Base-by-base conservation (phyloP, 2,329 filamentous ascomycete genomes). In the Elsinoe arachidis region DNA sequence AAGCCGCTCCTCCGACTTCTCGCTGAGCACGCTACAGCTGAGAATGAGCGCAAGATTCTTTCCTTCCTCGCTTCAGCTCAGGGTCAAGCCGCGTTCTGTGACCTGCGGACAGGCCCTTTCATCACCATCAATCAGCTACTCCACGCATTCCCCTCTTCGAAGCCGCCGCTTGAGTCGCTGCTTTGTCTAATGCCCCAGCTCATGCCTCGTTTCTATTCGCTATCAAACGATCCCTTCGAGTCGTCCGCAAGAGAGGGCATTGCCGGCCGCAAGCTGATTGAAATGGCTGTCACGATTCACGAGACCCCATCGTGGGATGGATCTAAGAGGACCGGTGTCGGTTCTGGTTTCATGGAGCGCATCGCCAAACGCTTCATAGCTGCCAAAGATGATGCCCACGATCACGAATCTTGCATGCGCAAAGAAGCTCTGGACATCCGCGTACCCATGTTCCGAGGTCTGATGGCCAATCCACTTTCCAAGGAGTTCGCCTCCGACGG, bases 201-300 rank as follows among this genome's bases (percentile, higher is more conserved):
- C 54, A 97, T 97, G 92, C 93, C 93, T 2, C 88, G 93, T 60
- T 99, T 99, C 77, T 99, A 99, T 76, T 97, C 92, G 3, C 83
- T 99, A 12, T 96, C 91, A 56, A 96, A 96, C 70, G 93, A 99
- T 67, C 93, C 93, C 0, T 88, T 93, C 62, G 84, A 95, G 63
- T 86, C 83, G 2, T 87, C 81, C 60, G 80, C 81, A 61, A 80
- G 84, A 19, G 81, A 83, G 61, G 86, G 87, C 61, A 81, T 83
- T 38, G 82, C 86, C 62, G 80, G 82, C 63, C 87, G 88, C 62
- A 87, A 91, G 30, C 76, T 97, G 59, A 85, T 99, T 66, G 93
- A 97, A 74, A 88, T 97, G 67, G 93, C 93, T n/a, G 93, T 99
- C 58, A 95, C 91, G 6, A 85, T 99, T 60, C 93, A 97, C 70